Conservation (phyloP, 176 grass and related monocot species). For the Elymus sibiricus region DNA sequence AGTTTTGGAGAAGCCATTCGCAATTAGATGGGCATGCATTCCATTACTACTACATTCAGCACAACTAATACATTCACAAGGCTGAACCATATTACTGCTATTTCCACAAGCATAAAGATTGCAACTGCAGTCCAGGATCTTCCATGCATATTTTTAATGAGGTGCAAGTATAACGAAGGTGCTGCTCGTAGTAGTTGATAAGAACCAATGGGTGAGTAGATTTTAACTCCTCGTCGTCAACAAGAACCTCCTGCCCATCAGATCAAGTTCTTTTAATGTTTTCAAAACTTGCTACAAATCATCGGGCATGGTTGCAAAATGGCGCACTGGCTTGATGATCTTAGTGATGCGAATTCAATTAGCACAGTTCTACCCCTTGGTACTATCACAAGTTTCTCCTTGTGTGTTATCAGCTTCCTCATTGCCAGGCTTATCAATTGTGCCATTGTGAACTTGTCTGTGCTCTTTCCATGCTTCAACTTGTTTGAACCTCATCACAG, state of each 20-base stretch:
- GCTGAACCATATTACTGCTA: too few species aligned
- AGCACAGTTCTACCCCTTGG: constrained; percentile 30
- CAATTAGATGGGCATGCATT: too few species aligned
- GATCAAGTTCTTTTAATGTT: not conserved
- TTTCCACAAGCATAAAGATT: too few species aligned
- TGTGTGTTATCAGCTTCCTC: constrained; percentile 49
- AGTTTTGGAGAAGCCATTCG: not conserved
- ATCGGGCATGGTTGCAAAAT: constrained; percentile 43
- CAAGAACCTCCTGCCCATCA: constrained; percentile 57
- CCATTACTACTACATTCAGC: too few species aligned
- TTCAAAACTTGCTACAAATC: constrained; percentile 77
- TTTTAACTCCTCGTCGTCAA: constrained; percentile 77
- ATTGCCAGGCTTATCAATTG: constrained; percentile 31
- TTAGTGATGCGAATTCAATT: constrained; percentile 48
- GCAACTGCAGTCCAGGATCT: not conserved
- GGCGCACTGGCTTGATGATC: constrained; percentile 67
- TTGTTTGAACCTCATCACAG: constrained; percentile 41
- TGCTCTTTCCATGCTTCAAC: constrained; percentile 23
- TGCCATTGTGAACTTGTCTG: constrained; percentile 15
- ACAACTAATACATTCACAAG: too few species aligned
- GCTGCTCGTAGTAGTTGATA: constrained; percentile 83
- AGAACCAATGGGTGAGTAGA: constrained; percentile 78
- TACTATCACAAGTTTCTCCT: constrained; percentile 55
- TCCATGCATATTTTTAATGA: constrained; percentile 31
- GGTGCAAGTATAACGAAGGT: constrained; percentile 62